Base-by-base conservation (phyloP, 1,284 basidiomycete species). In the Apiotrichum siamense region DNA sequence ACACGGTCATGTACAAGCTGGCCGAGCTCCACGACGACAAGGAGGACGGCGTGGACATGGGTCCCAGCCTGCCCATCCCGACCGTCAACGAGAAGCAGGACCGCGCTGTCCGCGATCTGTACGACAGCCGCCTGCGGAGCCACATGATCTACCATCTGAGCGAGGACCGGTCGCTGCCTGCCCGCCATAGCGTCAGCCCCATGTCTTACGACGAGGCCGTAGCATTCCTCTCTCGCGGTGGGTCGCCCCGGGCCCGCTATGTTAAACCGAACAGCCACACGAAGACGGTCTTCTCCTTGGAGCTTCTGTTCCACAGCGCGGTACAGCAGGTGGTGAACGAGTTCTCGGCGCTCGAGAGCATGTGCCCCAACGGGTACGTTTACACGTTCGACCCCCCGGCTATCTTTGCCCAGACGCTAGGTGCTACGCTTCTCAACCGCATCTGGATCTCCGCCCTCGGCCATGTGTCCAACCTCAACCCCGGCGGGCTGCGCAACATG, bases 331-430 rank as follows among this genome's bases (percentile, higher is more conserved):
- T 61, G 20, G 36, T 39, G 15, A 65, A 65, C 53, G 63, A 65
- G 55, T 47, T 65, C 29, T 50, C 55, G 4, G 63, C 52, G 3
- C 60, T 66, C 50, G 64, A 65, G 29, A 25, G 41, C 2, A 26
- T 53, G 6, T 52, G 47, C 21, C 23, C 46, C 7, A 42, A 54
- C 17, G 59, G 60, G 11, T 66, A 66, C 47, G 53, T 55, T n/a
- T 66, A 62, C 56, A 63, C 63, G 4, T 60, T 39, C 42, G 57
- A 62, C 21, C 64, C 64, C 4, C 63, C 64, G 0, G 45, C 60
- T 2, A 66, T 66, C 49, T 66, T 66, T 31, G 63, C 64, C 2
- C 47, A 45, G 12, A 43, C 32, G 11, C 25, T 61, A 23, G 44
- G 45, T 11, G 43, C 60, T 0, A 44, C 33, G 9, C 33, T 66